Evolutionary conservation across 495 filamentous ascomycete genomes (phyloP), one percentile per base, ranked within the genome.

Genomic region (Penicillium paxilli): DNA sequence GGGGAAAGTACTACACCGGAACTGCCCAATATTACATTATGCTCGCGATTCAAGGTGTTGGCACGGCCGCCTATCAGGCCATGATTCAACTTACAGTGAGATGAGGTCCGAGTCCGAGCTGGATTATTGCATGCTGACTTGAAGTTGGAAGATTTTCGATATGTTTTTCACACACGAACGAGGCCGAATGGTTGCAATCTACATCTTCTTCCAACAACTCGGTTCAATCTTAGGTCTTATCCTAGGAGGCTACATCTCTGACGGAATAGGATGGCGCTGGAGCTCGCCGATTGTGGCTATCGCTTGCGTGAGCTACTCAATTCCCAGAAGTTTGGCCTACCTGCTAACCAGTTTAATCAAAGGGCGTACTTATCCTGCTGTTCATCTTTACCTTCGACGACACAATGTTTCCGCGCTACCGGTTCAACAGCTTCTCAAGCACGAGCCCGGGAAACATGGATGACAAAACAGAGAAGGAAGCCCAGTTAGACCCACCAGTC

Each of bases 371-470:
- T 20, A 63, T 69, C 4, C 21, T 71, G 5, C 38, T 70, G 1
- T 68, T 72, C 33, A 56, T 70, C 37, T 66, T 72, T 56, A 67
- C 59, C 14, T 67, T 72, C 22, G 67, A 72, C 23, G 69, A 71
- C 24, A 66, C 69, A 21, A 65, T 72, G 57, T 72, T 72, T 40
- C 67, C 65, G 0, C 30, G 67, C 5, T 67, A 62, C 23, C 57
- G 65, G 7, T 67, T 69, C 52, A 55, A 52, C 2, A 47, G 32
- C 11, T 26, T 49, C 5, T 38, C 35, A 8, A n/a, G 9, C 35
- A 16, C 35, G 17, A 19, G 9, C 16, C 19, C 24, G 14, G 17
- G 12, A 1, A 38, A 7, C 60, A 58, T 24, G 4, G 12, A 37
- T 32, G 19, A 16, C 16, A 3, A 33, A 14, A 10, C 9, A 11